Percentiles rank a stretch among this genome's conserved stretches.
phyloP scores from a whole-genome alignment of 148 eudicot species.

The Cornus suecica region DNA sequence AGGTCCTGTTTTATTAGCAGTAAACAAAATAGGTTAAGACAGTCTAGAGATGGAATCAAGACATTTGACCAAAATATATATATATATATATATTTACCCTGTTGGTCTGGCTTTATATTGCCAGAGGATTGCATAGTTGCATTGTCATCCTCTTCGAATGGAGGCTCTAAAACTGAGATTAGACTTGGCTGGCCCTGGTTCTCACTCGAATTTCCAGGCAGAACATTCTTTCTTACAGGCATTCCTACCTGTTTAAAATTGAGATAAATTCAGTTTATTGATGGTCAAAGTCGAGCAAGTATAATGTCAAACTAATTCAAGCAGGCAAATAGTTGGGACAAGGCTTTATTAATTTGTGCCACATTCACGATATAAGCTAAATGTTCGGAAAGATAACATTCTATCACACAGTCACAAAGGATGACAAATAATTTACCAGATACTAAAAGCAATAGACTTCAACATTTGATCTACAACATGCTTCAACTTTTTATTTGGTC shows the following conservation, averaged over 20 bases:
- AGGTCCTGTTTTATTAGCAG: slow-evolving; percentile 41
- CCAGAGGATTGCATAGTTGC: slow-evolving; percentile 26
- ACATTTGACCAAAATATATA: too few species aligned
- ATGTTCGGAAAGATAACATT: neutral
- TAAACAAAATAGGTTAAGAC: neutral
- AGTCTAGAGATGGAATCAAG: neutral
- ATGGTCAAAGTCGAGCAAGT: neutral
- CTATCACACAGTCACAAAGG: neutral
- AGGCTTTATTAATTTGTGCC: too few species aligned
- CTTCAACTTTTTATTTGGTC: too few species aligned
- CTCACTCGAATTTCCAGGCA: slow-evolving; percentile 38
- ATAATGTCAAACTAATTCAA: too few species aligned
- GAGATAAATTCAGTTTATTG: slow-evolving; percentile 3
- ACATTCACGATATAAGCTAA: neutral
- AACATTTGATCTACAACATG: neutral
- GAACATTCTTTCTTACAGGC: slow-evolving; percentile 27
- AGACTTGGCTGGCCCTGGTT: slow-evolving; percentile 95
- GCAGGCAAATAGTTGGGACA: too few species aligned
- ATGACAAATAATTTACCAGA: neutral
- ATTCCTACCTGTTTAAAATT: slow-evolving; percentile 44
- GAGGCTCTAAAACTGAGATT: slow-evolving; percentile 70
- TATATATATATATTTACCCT: too few species aligned
- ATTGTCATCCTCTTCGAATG: slow-evolving; percentile 66
- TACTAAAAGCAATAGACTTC: slow-evolving; percentile 1
- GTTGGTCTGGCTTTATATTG: slow-evolving; percentile 31